Evolutionary conservation across 1,284 basidiomycete species (phyloP).

Genomic region (Mycosarcoma maydis): DNA sequence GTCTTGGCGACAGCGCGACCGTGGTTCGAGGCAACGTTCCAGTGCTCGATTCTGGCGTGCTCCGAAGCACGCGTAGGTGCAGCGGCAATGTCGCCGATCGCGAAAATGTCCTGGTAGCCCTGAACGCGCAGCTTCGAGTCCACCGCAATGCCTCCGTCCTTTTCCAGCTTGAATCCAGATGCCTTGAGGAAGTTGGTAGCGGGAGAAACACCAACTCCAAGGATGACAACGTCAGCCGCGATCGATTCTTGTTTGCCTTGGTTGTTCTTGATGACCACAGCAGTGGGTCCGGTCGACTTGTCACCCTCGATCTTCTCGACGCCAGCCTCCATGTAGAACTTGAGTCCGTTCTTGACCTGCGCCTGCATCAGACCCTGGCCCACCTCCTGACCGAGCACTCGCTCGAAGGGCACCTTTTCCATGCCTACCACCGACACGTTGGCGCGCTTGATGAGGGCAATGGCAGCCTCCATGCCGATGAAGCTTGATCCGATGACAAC

Average conservation of each 20-base stretch:
- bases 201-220: constrained; percentile 88
- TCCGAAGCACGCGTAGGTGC: constrained; percentile 75
- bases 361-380: constrained; percentile 80
- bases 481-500: constrained; percentile 91
- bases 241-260: constrained; percentile 72
- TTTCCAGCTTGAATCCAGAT: constrained; percentile 67
- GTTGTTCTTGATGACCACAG: constrained; percentile 74
- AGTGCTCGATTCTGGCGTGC: constrained; percentile 81
- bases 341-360: constrained; percentile 75
- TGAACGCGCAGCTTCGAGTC: constrained; percentile 81
- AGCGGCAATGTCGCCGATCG: constrained; percentile 88
- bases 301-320: constrained; percentile 77
- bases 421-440: constrained; percentile 85
- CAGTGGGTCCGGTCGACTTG: constrained; percentile 32
- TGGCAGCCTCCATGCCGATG: constrained; percentile 91
- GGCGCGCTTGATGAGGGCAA: constrained; percentile 75
- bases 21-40: constrained; percentile 89
- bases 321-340: constrained; percentile 79
- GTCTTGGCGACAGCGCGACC: constrained; percentile 82
- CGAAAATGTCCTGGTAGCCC: constrained; percentile 75
- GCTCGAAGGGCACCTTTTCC: constrained; percentile 84
- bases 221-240: constrained; percentile 81
- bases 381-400: constrained; percentile 81
- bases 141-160: constrained; percentile 81
- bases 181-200: constrained; percentile 83